A percentile compares a stretch with the other conserved stretches of the same genome.
These are phyloP conservation scores for Aspergillus sp. DNA, from an alignment of 2,329 filamentous ascomycete species.

Conservation along the genomic window DNA sequence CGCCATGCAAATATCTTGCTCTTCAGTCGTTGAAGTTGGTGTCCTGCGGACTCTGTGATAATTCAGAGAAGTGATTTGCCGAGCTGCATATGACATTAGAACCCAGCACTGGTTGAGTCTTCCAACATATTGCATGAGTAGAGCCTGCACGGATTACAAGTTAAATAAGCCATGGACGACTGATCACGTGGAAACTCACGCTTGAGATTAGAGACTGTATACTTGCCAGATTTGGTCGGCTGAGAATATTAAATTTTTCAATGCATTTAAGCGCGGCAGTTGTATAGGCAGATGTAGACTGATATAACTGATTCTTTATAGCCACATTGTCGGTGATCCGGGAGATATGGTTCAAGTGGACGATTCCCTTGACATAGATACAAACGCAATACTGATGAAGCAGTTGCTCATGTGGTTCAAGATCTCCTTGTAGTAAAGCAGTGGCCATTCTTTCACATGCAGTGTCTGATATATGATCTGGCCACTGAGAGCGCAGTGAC, in stretches of 20 bases:
- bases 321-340: conserved; percentile 13
- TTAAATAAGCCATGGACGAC: background rate
- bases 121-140: conserved; percentile 27
- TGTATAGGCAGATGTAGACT: conserved; percentile 23
- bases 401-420: conserved; percentile 6
- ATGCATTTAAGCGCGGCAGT: conserved; percentile 18
- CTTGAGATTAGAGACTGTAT: conserved; percentile 27
- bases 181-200: conserved; percentile 14
- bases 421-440: conserved; percentile 13
- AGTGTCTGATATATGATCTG: conserved; percentile 27
- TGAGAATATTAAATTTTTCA: conserved; percentile 19
- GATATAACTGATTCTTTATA: conserved; percentile 18
- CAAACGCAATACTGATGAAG: conserved; percentile 28
- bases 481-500: conserved; percentile 20
- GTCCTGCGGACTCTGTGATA: conserved; percentile 19
- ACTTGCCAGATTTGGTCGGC: conserved; percentile 16
- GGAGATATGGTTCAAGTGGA: conserved; percentile 17
- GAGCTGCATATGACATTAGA: conserved; percentile 27
- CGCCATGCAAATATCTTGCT: conserved; percentile 21
- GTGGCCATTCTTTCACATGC: conserved; percentile 22
- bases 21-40: background rate
- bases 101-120: conserved; percentile 26
- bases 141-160: conserved; percentile 14
- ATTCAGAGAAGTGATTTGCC: conserved; percentile 23
- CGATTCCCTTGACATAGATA: conserved; percentile 25